Evolutionary conservation across 495 filamentous ascomycete species (phyloP).

Genomic region (Letharia columbiana): DNA sequence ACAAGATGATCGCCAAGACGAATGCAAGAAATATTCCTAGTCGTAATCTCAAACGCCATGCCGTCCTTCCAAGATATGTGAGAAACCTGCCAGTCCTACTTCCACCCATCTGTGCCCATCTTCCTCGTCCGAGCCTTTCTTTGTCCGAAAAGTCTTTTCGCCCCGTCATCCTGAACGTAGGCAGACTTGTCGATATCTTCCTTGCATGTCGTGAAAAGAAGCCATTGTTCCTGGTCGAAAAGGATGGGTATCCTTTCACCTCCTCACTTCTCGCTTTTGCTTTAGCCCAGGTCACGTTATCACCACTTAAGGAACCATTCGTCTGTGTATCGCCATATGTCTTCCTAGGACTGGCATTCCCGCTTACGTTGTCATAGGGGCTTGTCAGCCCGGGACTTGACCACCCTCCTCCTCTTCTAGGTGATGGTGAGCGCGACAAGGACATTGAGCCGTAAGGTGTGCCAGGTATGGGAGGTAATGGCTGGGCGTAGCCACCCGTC

Average conservation of each 20-base stretch:
- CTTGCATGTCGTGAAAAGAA: slow-evolving; percentile 77
- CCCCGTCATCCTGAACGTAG: slow-evolving; percentile 48
- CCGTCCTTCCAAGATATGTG: slow-evolving; percentile 33
- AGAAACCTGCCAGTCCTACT: slow-evolving; percentile 28
- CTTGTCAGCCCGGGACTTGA: slow-evolving; percentile 71
- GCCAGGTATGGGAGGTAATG: slow-evolving; percentile 25
- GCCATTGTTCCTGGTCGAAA: slow-evolving; percentile 66
- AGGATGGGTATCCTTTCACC: slow-evolving; percentile 70
- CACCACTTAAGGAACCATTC: slow-evolving; percentile 35
- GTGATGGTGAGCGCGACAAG: slow-evolving; percentile 75
- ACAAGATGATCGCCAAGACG: slow-evolving; percentile 55
- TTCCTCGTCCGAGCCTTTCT: slow-evolving; percentile 57
- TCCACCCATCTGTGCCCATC: slow-evolving; percentile 33
- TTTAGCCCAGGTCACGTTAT: slow-evolving; percentile 64
- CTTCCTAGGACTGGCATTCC: slow-evolving; percentile 56
- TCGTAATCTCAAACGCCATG: slow-evolving; percentile 51
- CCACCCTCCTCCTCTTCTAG: slow-evolving; percentile 74
- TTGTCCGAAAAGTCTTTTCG: slow-evolving; percentile 57
- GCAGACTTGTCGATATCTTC: slow-evolving; percentile 62
- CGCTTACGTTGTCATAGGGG: slow-evolving; percentile 47
- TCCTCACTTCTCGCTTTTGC: slow-evolving; percentile 71
- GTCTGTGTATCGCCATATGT: slow-evolving; percentile 29
- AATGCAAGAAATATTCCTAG: slow-evolving; percentile 49
- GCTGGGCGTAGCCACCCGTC: slow-evolving; percentile 25
- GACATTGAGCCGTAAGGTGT: slow-evolving; percentile 50